Evolutionary conservation across 2,329 filamentous ascomycete species (phyloP), one percentile per base, ranked within the genome.

Genomic region (Tolypocladium inflatum): DNA sequence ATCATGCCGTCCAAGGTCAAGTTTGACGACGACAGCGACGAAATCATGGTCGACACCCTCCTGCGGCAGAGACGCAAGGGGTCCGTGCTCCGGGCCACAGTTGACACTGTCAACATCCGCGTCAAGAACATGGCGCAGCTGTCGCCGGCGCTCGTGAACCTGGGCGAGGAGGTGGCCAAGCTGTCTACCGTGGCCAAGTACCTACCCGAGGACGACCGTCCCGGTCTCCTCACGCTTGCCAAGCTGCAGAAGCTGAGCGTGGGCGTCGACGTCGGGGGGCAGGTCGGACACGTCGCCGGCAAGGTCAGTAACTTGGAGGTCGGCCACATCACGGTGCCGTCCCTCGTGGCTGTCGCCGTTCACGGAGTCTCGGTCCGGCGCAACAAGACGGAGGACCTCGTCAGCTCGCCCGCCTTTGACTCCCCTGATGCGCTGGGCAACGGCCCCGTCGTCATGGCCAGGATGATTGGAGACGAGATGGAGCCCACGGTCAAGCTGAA

Each of bases 21-120:
- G 62, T 97, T 94, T 65, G 81, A 86, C 63, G 87, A 93, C 60
- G 85, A 86, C 53, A 89, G 95, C 60, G 91, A 97, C 65, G 93
- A 97, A 66, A 96, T 99, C 60, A 86, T 99, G 79, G 83, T 99
- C 26, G 93, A 97, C 65, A 97, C 91, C 0, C 78, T 99, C 0
- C 75, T 97, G 17, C 82, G 90, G 26, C 94, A 99, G 70, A 81
- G 94, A 60, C 83, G 87, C 56, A 93, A 97, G 71, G 94, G 93
- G 0, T 86, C 89, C 11, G 87, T 97, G 8, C 76, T 97, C 37
- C 85, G 90, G 54, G 71, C 89, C 6, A 85, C 82, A 4, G 68
- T 95, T 7, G 85, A 85, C 35, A 80, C 81, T 35, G 71, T 91
- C 21, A 84, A 85, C 55, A 74, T 87, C 26, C 77, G 80, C 4